Conservation (phyloP, 2,329 filamentous ascomycete genomes). For the Allantophomopsis cytisporea region DNA sequence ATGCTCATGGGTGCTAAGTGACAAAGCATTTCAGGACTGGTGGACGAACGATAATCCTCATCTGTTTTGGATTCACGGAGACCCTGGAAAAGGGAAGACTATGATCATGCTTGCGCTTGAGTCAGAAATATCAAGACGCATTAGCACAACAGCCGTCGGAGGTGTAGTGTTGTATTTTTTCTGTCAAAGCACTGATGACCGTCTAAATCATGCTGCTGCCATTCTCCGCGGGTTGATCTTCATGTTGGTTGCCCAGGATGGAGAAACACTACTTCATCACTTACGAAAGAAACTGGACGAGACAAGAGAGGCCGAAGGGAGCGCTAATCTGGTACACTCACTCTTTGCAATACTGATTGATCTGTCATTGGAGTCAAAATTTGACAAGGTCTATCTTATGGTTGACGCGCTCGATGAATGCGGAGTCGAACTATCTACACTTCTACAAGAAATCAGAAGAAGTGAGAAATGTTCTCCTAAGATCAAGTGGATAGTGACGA, state of each 20-base stretch:
- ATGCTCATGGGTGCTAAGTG: constrained; percentile 20
- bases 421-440: constrained; percentile 9
- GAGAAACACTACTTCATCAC: constrained; percentile 18
- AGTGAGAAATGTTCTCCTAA: constrained; percentile 5
- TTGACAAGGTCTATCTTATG: constrained; percentile 18
- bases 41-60: constrained; percentile 7
- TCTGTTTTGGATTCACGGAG: constrained; percentile 21
- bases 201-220: constrained; percentile 22
- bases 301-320: constrained; percentile 10
- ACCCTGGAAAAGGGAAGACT: constrained; percentile 22
- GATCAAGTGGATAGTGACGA: constrained; percentile 29
- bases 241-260: constrained; percentile 19
- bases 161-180: constrained; percentile 21
- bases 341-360: constrained; percentile 29
- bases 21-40: constrained; percentile 16
- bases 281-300: constrained; percentile 20
- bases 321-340: too few relatives aligned
- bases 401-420: constrained; percentile 35
- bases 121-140: constrained; percentile 16
- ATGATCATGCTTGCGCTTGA: constrained; percentile 12
- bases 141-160: not conserved
- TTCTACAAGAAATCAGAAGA: constrained; percentile 21
- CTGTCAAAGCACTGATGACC: constrained; percentile 23
- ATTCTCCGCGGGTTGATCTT: constrained; percentile 28
- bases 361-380: constrained; percentile 5